Evolutionary conservation across 768 basidiomycete species (phyloP).

Genomic region (Hericium coralloides): DNA sequence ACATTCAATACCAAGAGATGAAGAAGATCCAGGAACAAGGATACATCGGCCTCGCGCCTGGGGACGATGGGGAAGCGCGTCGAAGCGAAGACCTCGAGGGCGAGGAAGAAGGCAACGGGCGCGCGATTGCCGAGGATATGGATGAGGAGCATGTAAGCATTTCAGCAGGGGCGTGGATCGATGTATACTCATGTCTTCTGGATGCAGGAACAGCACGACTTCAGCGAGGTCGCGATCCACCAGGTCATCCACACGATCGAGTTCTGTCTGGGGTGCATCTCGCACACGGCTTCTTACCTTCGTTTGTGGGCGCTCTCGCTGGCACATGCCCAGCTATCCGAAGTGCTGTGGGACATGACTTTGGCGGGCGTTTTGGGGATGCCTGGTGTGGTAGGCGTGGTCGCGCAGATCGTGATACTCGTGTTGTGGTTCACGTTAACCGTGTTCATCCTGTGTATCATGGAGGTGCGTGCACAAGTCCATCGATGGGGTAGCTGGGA

Average conservation of each 20-base stretch:
- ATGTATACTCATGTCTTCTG: constrained; percentile 6
- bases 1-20: constrained; percentile 85
- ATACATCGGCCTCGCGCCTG: constrained; percentile 53
- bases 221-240: constrained; percentile 92
- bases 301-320: constrained; percentile 97
- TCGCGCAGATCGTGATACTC: constrained; percentile 38
- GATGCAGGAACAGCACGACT: constrained; percentile 73
- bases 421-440: constrained; percentile 75
- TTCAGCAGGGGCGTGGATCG: constrained; percentile 5
- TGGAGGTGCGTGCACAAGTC: constrained; percentile 66
- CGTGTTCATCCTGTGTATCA: constrained; percentile 75
- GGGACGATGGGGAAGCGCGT: constrained; percentile 33
- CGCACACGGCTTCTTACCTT: constrained; percentile 90
- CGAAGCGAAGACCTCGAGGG: constrained; percentile 59
- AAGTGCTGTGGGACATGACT: constrained; percentile 89
- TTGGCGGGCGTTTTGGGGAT: constrained; percentile 54
- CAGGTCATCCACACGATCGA: constrained; percentile 99
- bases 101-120: constrained; percentile 76
- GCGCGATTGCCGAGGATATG: constrained; percentile 62
- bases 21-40: constrained; percentile 75
- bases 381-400: constrained; percentile 48
- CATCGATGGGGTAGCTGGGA: constrained; percentile 15
- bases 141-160: constrained; percentile 67
- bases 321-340: constrained; percentile 95
- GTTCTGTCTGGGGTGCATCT: constrained; percentile 98